A percentile compares a stretch with the other conserved stretches of the same genome.
Conservation (phyloP, 257 asterid species). For the Scutellaria minor region DNA sequence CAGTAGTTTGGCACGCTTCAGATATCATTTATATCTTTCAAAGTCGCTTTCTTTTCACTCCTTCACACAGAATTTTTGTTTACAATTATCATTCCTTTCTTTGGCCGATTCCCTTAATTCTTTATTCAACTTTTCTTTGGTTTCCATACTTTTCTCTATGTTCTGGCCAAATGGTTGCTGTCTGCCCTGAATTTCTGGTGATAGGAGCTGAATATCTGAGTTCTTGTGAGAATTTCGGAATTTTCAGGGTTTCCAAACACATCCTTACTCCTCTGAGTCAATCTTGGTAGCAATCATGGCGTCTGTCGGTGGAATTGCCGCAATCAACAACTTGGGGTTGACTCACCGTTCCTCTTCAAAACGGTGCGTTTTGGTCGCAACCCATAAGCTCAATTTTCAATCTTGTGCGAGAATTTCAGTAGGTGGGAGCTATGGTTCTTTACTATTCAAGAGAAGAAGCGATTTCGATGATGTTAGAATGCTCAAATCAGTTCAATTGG, state of each 20-base stretch:
- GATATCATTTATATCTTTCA: background rate
- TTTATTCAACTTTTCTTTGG: background rate
- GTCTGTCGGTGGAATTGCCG: conserved; percentile 47
- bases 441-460: conserved; percentile 26
- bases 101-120: background rate
- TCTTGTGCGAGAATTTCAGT: conserved; percentile 30
- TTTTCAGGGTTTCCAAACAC: background rate
- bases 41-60: conserved; percentile 45
- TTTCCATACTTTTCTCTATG: background rate
- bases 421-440: background rate
- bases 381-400: conserved; percentile 38
- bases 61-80: conserved; percentile 32
- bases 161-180: conserved; percentile 31
- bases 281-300: conserved; percentile 39
- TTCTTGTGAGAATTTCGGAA: background rate
- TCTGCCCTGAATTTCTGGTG: conserved; percentile 25
- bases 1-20: conserved; percentile 26
- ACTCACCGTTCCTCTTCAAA: conserved; percentile 34
- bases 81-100: background rate
- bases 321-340: conserved; percentile 43
- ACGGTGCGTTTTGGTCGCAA: conserved; percentile 30
- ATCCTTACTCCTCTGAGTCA: background rate
- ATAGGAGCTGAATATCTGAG: background rate
- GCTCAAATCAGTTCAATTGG: conserved; percentile 73
- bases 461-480: conserved; percentile 39